These are phyloP conservation scores for Schwanniomyces vanrijiae DNA, from an alignment of 805 yeast species.

Conservation along the genomic window DNA sequence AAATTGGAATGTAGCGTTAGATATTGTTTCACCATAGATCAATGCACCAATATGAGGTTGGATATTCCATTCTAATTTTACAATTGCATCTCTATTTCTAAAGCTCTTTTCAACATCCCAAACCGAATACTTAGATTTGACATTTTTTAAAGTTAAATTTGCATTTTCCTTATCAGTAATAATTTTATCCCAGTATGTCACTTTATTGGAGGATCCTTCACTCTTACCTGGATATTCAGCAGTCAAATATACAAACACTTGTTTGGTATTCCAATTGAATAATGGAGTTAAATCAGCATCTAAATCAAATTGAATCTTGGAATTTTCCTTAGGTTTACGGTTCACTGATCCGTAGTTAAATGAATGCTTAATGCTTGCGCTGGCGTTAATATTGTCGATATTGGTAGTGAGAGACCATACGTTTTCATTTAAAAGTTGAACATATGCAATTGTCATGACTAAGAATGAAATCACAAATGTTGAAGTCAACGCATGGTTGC, in stretches of 20 bases:
- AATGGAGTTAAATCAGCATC: slow-evolving; percentile 71
- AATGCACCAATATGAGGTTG: slow-evolving; percentile 90
- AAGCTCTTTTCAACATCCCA: slow-evolving; percentile 77
- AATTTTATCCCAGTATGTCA: slow-evolving; percentile 90
- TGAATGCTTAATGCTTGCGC: slow-evolving; percentile 50
- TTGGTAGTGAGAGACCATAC: slow-evolving; percentile 44
- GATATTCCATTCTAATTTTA: slow-evolving; percentile 83
- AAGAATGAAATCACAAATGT: slow-evolving; percentile 46
- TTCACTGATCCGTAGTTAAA: slow-evolving; percentile 66
- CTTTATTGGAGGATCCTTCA: slow-evolving; percentile 52
- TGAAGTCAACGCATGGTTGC: slow-evolving; percentile 56
- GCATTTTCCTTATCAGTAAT: slow-evolving; percentile 63
- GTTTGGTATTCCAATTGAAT: slow-evolving; percentile 97
- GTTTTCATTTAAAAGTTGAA: slow-evolving; percentile 46
- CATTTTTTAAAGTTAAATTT: slow-evolving; percentile 47
- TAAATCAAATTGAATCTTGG: slow-evolving; percentile 69
- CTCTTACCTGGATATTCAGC: slow-evolving; percentile 70
- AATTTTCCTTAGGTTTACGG: slow-evolving; percentile 74
- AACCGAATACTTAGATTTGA: slow-evolving; percentile 73
- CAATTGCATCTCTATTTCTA: slow-evolving; percentile 61
- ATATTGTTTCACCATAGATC: slow-evolving; percentile 56
- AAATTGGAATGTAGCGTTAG: slow-evolving; percentile 29
- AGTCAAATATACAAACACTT: slow-evolving; percentile 86
- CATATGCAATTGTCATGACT: slow-evolving; percentile 47
- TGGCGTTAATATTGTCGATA: slow-evolving; percentile 33